Conservation (phyloP, 495 filamentous ascomycete genomes). For the Annulohypoxylon maeteangense region DNA sequence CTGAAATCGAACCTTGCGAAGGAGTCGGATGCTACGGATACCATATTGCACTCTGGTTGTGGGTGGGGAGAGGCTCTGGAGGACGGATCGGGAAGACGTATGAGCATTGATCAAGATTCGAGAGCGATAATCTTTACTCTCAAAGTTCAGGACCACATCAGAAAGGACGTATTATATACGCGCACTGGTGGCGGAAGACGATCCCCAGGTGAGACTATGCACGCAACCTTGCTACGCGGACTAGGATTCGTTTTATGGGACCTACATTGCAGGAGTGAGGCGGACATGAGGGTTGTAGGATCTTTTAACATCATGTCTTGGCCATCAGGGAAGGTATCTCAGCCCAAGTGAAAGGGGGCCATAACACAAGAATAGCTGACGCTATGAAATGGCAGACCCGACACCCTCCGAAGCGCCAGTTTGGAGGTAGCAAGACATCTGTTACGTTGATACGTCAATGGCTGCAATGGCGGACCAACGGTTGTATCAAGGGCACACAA, state of each 20-base stretch:
- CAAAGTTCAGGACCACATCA: conserved; percentile 8
- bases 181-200: conserved; percentile 3
- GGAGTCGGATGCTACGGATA: not conserved
- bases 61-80: not conserved
- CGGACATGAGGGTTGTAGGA: conserved; percentile 9
- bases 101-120: conserved; percentile 32
- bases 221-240: conserved; percentile 14
- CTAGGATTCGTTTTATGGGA: conserved; percentile 32
- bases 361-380: conserved; percentile 3
- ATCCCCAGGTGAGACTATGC: conserved; percentile 24
- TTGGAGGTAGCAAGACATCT: conserved; percentile 3
- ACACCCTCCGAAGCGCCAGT: conserved; percentile 17
- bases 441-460: conserved; percentile 41
- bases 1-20: conserved; percentile 26
- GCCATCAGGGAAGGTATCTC: conserved; percentile 14
- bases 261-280: conserved; percentile 31
- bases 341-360: conserved; percentile 21
- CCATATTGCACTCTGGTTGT: conserved; percentile 27
- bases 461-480: conserved; percentile 30
- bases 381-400: conserved; percentile 30
- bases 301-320: conserved; percentile 20
- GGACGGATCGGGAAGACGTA: conserved; percentile 23
- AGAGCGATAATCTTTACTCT: conserved; percentile 24
- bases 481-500: conserved; percentile 29
- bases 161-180: conserved; percentile 36